Percentiles rank a stretch among this genome's conserved stretches.
Evolutionary conservation across 2,329 filamentous ascomycete genomes (phyloP).

Genomic region (Curvularia lunata): DNA sequence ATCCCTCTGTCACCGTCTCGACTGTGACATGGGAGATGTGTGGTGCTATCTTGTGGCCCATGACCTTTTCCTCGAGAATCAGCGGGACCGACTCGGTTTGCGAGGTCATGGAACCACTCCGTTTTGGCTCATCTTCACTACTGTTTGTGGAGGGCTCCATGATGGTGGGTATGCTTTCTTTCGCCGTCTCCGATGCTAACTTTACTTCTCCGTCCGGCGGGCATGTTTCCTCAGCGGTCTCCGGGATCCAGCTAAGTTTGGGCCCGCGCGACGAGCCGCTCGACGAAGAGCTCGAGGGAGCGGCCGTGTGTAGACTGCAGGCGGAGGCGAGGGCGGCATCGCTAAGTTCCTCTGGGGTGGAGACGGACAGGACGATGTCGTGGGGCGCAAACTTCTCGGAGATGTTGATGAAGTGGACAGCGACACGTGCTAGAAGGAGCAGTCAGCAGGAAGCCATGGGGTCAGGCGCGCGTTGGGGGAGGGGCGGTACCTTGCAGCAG

Average conservation of each 20-base stretch:
- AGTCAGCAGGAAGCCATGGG: background rate
- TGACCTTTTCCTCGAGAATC: slow-evolving; percentile 21
- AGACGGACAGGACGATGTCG: slow-evolving; percentile 82
- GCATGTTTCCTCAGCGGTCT: slow-evolving; percentile 79
- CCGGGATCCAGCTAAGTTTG: slow-evolving; percentile 89
- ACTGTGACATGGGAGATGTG: slow-evolving; percentile 33
- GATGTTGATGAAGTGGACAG: slow-evolving; percentile 70
- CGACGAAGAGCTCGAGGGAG: slow-evolving; percentile 83
- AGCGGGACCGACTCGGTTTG: slow-evolving; percentile 27
- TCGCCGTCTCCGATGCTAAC: slow-evolving; percentile 26
- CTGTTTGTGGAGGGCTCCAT: slow-evolving; percentile 23
- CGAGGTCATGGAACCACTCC: slow-evolving; percentile 19
- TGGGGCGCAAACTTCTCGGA: slow-evolving; percentile 78
- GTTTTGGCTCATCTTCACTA: slow-evolving; percentile 15
- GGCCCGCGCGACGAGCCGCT: slow-evolving; percentile 75
- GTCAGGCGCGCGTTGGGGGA: background rate
- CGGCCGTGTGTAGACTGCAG: slow-evolving; percentile 87
- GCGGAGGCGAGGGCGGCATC: slow-evolving; percentile 87
- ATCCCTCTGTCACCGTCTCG: slow-evolving; percentile 30
- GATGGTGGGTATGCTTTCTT: slow-evolving; percentile 33
- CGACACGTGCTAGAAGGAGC: slow-evolving; percentile 72
- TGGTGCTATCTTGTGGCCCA: slow-evolving; percentile 20
- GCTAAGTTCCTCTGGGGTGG: slow-evolving; percentile 76
- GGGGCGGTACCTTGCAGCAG: slow-evolving; percentile 79
- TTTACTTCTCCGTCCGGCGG: slow-evolving; percentile 40